These are phyloP conservation scores for Paecilomyces sp. DNA, from an alignment of 2,329 filamentous ascomycete species.

Conservation along the genomic window DNA sequence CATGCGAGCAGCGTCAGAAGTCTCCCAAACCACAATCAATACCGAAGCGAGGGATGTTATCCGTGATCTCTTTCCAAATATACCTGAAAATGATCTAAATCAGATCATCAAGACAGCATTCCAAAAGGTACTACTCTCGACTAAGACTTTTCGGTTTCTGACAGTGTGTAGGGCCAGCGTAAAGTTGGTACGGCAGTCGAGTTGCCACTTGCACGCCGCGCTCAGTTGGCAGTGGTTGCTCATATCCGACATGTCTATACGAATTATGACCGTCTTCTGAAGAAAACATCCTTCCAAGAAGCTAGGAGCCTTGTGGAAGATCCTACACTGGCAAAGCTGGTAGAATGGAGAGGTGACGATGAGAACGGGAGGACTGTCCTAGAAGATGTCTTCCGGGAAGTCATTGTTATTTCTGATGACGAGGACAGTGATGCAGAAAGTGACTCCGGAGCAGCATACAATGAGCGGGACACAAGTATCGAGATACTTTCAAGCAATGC, in stretches of 20 bases:
- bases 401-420: constrained; percentile 58
- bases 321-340: constrained; percentile 48
- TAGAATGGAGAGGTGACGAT: constrained; percentile 57
- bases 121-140: constrained; percentile 42
- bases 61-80: constrained; percentile 56
- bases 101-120: constrained; percentile 56
- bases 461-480: constrained; percentile 31
- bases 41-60: constrained; percentile 53
- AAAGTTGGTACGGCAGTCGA: constrained; percentile 52
- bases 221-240: constrained; percentile 55
- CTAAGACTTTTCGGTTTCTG: constrained; percentile 9
- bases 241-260: constrained; percentile 58
- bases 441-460: constrained; percentile 17
- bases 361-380: constrained; percentile 46
- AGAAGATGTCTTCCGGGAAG: constrained; percentile 57
- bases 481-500: constrained; percentile 36
- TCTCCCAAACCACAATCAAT: constrained; percentile 42
- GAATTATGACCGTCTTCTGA: constrained; percentile 54
- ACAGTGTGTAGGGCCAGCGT: constrained; percentile 40
- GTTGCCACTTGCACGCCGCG: constrained; percentile 49
- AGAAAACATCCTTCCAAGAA: constrained; percentile 45
- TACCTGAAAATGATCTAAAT: constrained; percentile 51
- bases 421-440: constrained; percentile 44
- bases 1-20: constrained; percentile 20
- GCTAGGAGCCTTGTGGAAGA: constrained; percentile 51